These are phyloP conservation scores for Themeda triandra DNA, from an alignment of 176 grass and related monocot species.

Conservation along the genomic window DNA sequence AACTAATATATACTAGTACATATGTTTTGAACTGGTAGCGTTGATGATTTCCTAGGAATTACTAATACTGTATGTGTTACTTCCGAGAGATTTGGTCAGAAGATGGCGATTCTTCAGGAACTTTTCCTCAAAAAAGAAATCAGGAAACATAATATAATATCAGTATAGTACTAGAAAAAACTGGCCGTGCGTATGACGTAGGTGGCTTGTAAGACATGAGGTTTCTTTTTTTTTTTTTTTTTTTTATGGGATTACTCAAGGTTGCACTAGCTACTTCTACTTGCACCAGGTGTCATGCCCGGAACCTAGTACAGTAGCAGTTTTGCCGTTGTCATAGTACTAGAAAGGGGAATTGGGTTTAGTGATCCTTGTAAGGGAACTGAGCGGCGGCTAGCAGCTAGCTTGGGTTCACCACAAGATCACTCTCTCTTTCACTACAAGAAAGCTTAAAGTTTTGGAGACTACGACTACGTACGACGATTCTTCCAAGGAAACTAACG, in stretches of 20 bases:
- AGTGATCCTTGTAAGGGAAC: conserved; percentile 45
- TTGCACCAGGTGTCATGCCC: neutral
- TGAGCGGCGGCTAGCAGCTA: neutral
- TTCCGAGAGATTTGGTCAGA: neutral
- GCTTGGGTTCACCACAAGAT: conserved; percentile 18
- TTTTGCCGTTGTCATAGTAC: neutral
- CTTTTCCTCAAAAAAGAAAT: no score
- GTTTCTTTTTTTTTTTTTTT: neutral
- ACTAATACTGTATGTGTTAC: neutral
- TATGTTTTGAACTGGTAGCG: neutral
- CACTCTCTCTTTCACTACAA: conserved; percentile 46
- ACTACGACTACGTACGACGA: neutral
- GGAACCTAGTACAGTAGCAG: no score
- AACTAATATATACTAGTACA: neutral
- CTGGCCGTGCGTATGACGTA: neutral
- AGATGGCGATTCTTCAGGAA: no score
- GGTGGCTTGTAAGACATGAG: neutral
- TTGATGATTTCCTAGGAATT: neutral
- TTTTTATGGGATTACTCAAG: conserved; percentile 13
- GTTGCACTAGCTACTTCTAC: neutral
- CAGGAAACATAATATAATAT: no score
- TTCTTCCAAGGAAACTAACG: conserved; percentile 28
- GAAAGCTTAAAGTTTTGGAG: conserved; percentile 10
- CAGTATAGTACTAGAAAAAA: no score
- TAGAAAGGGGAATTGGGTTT: neutral